A percentile compares a stretch with the other conserved stretches of the same genome.
These are phyloP conservation scores for Hirsutella rhossiliensis DNA, from an alignment of 2,329 filamentous ascomycete genomes.

Conservation along the genomic window DNA sequence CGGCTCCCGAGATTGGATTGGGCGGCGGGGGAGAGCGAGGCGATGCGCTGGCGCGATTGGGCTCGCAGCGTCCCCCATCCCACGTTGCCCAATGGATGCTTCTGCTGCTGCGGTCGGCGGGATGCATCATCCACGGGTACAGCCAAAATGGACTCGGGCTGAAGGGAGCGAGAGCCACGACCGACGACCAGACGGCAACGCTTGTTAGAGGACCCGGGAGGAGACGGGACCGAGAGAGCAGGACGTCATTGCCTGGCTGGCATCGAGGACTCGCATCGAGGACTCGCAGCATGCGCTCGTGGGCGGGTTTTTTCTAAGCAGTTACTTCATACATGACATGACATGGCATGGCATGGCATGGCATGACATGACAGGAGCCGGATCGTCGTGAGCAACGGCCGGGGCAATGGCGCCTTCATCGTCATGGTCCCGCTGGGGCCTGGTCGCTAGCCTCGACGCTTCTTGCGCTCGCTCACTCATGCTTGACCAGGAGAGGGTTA, in stretches of 20 bases:
- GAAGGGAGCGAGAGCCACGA: neutral
- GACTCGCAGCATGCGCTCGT: neutral
- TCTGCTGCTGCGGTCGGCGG: neutral
- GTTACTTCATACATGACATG: neutral
- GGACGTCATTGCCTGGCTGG: neutral
- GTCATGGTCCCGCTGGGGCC: neutral
- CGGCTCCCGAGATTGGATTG: neutral
- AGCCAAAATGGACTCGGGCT: neutral
- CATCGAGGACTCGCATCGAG: neutral
- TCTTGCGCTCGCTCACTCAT: too few relatives aligned
- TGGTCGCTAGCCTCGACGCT: neutral
- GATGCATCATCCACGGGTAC: neutral
- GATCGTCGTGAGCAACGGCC: neutral
- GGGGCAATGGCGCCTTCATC: neutral
- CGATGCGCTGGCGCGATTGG: neutral
- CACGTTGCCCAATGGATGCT: neutral
- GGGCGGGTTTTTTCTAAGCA: neutral
- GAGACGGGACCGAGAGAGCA: neutral
- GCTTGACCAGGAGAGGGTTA: too few relatives aligned
- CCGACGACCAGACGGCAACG: neutral
- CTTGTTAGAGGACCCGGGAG: neutral
- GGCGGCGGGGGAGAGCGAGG: neutral
- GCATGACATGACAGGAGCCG: neutral
- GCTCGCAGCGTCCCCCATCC: neutral
- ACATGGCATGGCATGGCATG: neutral